Evolutionary conservation across 2,329 filamentous ascomycete genomes (phyloP).

Genomic region (Coniella vitis): DNA sequence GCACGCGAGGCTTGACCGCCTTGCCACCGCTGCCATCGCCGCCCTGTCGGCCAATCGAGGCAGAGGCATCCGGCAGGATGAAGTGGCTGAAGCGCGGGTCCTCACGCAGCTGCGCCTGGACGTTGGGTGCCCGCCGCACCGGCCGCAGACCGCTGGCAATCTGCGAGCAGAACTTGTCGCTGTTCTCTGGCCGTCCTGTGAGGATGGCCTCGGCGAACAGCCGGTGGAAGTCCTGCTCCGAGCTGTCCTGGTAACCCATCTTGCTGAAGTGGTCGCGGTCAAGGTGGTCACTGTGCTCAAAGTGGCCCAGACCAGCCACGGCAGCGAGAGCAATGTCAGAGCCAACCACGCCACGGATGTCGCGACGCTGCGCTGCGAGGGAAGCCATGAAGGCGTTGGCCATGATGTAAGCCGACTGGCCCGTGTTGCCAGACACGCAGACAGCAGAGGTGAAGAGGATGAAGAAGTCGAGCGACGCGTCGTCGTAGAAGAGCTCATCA

Average conservation of each 20-base stretch:
- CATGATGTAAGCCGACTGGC: slow-evolving; percentile 36
- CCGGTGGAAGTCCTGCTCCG: slow-evolving; percentile 33
- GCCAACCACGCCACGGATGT: slow-evolving; percentile 28
- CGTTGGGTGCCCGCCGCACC: background rate
- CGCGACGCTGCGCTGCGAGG: slow-evolving; percentile 27
- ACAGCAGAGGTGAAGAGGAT: slow-evolving; percentile 24
- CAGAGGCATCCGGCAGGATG: background rate
- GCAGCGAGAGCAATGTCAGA: slow-evolving; percentile 31
- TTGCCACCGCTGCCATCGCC: background rate
- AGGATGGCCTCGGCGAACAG: slow-evolving; percentile 32
- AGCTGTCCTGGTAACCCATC: slow-evolving; percentile 3
- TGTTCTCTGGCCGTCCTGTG: background rate
- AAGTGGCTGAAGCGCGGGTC: background rate
- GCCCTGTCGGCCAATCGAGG: background rate
- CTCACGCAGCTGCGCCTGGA: background rate
- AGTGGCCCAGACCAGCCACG: slow-evolving; percentile 36
- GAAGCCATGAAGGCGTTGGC: slow-evolving; percentile 34
- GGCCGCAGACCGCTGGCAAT: background rate
- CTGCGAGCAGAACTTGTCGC: background rate
- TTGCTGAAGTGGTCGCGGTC: background rate
- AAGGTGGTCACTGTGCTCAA: slow-evolving; percentile 19
- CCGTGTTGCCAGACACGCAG: slow-evolving; percentile 20
- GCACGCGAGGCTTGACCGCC: background rate
- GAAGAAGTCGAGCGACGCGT: slow-evolving; percentile 22
- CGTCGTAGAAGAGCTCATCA: background rate